Conservation (phyloP, 352 stramenopile species). For the Aphanomyces invadans region DNA sequence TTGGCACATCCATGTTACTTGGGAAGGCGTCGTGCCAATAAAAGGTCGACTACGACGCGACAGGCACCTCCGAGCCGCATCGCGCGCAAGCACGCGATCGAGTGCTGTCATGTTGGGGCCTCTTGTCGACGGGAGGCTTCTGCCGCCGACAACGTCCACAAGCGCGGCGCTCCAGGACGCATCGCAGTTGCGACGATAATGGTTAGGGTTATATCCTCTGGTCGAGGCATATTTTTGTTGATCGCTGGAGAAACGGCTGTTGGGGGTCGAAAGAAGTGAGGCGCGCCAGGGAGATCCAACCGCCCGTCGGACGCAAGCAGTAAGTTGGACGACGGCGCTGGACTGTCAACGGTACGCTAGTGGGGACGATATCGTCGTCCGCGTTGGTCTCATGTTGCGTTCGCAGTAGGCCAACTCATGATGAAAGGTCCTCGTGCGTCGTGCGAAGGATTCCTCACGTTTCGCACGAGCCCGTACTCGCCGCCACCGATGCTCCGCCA, state of each 20-base stretch:
- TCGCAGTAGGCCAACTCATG: background rate
- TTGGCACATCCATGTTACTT: too few species aligned
- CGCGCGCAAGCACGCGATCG: too few species aligned
- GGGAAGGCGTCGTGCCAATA: too few species aligned
- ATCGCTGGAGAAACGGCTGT: conserved; percentile 13
- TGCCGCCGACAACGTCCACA: too few species aligned
- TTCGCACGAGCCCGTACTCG: conserved; percentile 79
- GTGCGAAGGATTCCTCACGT: conserved; percentile 80
- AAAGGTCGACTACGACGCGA: too few species aligned
- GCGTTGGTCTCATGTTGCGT: background rate
- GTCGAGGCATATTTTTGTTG: background rate
- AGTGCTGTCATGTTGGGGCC: too few species aligned
- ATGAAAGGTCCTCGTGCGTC: conserved; percentile 79
- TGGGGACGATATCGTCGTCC: background rate
- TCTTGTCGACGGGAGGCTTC: too few species aligned
- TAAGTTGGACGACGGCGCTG: background rate
- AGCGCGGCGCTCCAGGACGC: too few species aligned
- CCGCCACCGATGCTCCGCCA: conserved; percentile 77
- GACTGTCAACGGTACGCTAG: background rate
- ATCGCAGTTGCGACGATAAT: too few species aligned
- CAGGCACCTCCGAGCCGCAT: too few species aligned
- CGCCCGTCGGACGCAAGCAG: conserved; percentile 7
- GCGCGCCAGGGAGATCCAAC: conserved; percentile 7
- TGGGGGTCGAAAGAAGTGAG: conserved; percentile 6
- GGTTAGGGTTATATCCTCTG: conserved; percentile 12